These are phyloP conservation scores for Paramecium octaurelia DNA, from an alignment of 73 alveolate species.

Conservation along the genomic window DNA sequence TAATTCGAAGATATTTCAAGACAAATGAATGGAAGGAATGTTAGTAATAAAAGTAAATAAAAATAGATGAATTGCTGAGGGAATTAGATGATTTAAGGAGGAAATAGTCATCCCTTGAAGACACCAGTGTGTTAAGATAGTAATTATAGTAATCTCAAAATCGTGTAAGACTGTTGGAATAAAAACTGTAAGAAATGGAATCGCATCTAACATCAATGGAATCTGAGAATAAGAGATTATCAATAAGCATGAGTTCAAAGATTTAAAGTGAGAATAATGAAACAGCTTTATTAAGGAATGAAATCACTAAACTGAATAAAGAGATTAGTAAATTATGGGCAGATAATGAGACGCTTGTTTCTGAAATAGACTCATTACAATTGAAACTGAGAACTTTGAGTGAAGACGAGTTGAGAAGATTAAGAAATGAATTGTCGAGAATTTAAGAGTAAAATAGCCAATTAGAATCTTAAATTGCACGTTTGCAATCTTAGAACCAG, in stretches of 20 bases:
- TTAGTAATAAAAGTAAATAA: not conserved
- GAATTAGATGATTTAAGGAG: conserved; percentile 11
- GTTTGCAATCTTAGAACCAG: not conserved
- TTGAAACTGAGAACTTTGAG: not conserved
- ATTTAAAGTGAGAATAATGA: not conserved
- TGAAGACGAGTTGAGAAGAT: conserved; percentile 7
- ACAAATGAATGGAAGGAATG: conserved; percentile 1
- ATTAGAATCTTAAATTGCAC: not conserved
- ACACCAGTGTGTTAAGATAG: not conserved
- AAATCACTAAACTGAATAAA: not conserved
- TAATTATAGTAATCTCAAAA: not conserved
- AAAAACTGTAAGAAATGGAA: not conserved
- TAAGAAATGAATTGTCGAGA: not conserved
- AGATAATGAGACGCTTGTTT: not conserved
- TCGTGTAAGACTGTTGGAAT: not conserved
- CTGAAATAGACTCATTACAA: not conserved
- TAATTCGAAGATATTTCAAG: not conserved
- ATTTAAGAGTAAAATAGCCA: not conserved
- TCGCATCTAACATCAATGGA: not conserved
- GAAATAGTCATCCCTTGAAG: not conserved
- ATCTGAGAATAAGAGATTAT: not conserved
- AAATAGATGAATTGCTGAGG: not conserved
- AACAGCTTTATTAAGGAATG: not conserved
- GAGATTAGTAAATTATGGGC: not conserved
- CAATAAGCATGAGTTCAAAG: not conserved